These are phyloP conservation scores for Euphrasia confusa DNA, from an alignment of 257 asterid genomes.

Conservation along the genomic window DNA sequence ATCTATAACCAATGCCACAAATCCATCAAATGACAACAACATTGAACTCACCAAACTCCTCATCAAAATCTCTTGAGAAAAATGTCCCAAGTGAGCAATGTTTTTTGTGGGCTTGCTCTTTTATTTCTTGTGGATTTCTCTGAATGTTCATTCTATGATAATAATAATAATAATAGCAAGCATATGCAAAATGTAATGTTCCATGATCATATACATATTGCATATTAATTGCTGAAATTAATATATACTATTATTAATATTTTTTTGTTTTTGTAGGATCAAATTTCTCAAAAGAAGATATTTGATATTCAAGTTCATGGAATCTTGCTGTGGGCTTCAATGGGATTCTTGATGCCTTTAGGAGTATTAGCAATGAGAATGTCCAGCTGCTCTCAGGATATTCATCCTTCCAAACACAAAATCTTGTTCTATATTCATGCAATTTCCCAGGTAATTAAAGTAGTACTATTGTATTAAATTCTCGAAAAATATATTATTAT, in stretches of 20 bases:
- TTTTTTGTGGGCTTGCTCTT: neutral
- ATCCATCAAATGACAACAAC: constrained; percentile 20
- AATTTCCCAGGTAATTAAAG: constrained; percentile 48
- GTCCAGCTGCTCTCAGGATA: constrained; percentile 35
- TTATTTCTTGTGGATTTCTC: neutral
- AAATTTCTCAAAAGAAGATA: constrained; percentile 18
- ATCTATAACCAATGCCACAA: constrained; percentile 16
- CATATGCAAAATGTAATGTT: neutral
- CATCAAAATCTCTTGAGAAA: constrained; percentile 11
- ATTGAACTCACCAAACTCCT: constrained; percentile 8
- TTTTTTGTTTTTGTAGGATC: constrained; percentile 35
- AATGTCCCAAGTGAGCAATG: constrained; percentile 20
- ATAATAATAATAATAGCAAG: neutral
- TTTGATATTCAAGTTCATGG: constrained; percentile 68
- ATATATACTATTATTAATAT: neutral
- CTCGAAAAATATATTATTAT: no score
- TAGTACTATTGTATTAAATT: no score
- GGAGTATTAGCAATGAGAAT: constrained; percentile 66
- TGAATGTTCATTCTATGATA: neutral
- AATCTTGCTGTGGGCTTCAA: constrained; percentile 70
- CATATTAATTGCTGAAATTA: neutral
- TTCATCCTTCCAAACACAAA: constrained; percentile 38
- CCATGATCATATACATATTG: neutral
- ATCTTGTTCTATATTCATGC: constrained; percentile 59
- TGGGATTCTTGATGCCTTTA: constrained; percentile 70